Conservation (phyloP, 1,284 basidiomycete species). For the Puccinia hordei region DNA sequence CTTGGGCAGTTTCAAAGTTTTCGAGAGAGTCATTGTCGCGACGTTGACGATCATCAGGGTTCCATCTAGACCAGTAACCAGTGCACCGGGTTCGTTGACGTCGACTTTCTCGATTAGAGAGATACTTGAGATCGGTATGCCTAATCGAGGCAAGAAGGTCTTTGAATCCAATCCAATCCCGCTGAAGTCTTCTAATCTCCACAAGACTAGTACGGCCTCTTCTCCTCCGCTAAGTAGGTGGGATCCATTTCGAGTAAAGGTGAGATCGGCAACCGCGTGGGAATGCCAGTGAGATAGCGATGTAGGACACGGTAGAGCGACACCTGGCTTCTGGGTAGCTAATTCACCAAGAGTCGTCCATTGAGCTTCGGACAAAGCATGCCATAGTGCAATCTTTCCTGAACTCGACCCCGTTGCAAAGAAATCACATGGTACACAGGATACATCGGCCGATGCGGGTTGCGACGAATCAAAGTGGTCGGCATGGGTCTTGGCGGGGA, state of each 20-base stretch:
- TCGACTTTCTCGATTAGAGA: constrained; percentile 69
- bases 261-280: constrained; percentile 84
- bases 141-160: constrained; percentile 89
- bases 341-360: constrained; percentile 24
- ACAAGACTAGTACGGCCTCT: constrained; percentile 91
- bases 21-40: constrained; percentile 71
- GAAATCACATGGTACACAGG: constrained; percentile 46
- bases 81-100: constrained; percentile 77
- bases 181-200: constrained; percentile 72
- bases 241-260: constrained; percentile 86
- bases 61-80: constrained; percentile 79
- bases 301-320: constrained; percentile 61
- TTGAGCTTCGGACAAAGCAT: constrained; percentile 39
- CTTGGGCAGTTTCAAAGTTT: constrained; percentile 60
- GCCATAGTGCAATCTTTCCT: constrained; percentile 50
- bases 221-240: constrained; percentile 94
- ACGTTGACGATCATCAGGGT: constrained; percentile 77
- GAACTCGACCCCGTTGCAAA: constrained; percentile 49
- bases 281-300: constrained; percentile 95
- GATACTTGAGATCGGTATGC: constrained; percentile 71
- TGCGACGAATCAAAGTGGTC: constrained; percentile 39
- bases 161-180: constrained; percentile 67
- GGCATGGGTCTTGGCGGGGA: constrained; percentile 41
- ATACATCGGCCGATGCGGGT: constrained; percentile 25
- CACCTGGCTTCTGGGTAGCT: background rate